Evolutionary conservation across 768 basidiomycete species (phyloP), one percentile per base, ranked within the genome.

Genomic region (Tylopilus vinaceipallidus): DNA sequence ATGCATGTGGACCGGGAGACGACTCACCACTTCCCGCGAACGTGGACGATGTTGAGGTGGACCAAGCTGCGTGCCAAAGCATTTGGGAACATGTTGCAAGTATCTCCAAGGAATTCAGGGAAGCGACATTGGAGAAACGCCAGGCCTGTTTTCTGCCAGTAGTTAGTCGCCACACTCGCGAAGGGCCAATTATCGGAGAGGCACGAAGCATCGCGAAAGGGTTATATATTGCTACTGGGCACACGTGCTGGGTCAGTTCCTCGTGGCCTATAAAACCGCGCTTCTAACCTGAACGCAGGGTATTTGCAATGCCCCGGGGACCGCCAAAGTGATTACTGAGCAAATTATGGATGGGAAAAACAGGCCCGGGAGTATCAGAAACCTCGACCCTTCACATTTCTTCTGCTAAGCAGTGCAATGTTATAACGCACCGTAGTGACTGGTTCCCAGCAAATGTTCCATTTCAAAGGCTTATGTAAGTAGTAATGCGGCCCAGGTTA

Each of bases 71-170:
- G 3, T 87, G 86, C 62, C 75, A 80, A 50, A 69, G 67, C 43
- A 70, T 88, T 45, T 68, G 71, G 53, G 68, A 71, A 42, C 78
- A 84, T 16, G 86, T 90, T 33, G 59, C 73, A 3, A 80, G 79
- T 49, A 81, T 87, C 45, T 86, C 84, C 3, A 54, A 63, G n/a
- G 76, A 79, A 54, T 71, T 88, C 29, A 68, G 74, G 34, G 75
- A 75, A 19, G 84, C 82, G 2, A 73, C 56, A 0, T 71, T 87
- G 1, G 77, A 80, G 35, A 71, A 61, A 30, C 70, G 73, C 33
- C 83, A 86, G 67, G 91, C 90, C 6, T 95, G 92, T 63, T 94
- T 82, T 65, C 67, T 95, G 49, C 91, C 93, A 0, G 73, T 78
- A 6, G 80, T 84, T 22, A 74, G 69, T 42, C n/a, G n/a, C n/a